Evolutionary conservation across 805 yeast genomes (phyloP).

Genomic region (Barnettozyma sucrosica): DNA sequence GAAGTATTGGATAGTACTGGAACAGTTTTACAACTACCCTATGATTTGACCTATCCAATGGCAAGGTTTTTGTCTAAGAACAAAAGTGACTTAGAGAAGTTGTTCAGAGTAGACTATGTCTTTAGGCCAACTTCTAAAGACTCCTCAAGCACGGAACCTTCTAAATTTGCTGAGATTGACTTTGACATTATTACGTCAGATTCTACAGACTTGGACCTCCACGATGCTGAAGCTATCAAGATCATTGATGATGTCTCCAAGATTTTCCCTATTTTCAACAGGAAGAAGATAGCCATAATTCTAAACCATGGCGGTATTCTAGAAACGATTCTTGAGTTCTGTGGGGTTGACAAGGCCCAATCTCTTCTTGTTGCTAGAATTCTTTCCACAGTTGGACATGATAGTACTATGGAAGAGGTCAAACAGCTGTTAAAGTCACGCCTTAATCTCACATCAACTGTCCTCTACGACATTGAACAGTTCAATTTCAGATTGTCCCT

Average conservation of each 20-base stretch:
- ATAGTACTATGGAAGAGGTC: constrained; percentile 56
- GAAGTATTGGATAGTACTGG: constrained; percentile 85
- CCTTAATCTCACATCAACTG: constrained; percentile 72
- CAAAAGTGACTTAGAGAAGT: constrained; percentile 48
- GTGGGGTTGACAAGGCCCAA: constrained; percentile 74
- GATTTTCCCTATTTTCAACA: constrained; percentile 61
- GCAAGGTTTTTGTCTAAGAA: constrained; percentile 76
- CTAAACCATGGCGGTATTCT: constrained; percentile 79
- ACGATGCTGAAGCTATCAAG: constrained; percentile 87
- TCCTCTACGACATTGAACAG: constrained; percentile 71
- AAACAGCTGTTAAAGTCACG: constrained; percentile 52
- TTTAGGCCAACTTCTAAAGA: constrained; percentile 53
- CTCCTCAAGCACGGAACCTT: constrained; percentile 62
- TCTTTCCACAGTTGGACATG: constrained; percentile 72
- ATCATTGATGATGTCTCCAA: constrained; percentile 70
- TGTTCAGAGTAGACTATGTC: constrained; percentile 74
- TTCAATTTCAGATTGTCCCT: constrained; percentile 76
- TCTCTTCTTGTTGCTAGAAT: constrained; percentile 60
- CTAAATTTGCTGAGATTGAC: constrained; percentile 73
- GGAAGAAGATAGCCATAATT: constrained; percentile 50
- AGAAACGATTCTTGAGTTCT: constrained; percentile 71
- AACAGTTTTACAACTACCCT: constrained; percentile 80
- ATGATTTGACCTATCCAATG: constrained; percentile 83
- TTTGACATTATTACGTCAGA: constrained; percentile 67
- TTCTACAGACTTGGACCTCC: constrained; percentile 40